Evolutionary conservation across 345 rosid genomes (phyloP).

Genomic region (Heritiera fomes): DNA sequence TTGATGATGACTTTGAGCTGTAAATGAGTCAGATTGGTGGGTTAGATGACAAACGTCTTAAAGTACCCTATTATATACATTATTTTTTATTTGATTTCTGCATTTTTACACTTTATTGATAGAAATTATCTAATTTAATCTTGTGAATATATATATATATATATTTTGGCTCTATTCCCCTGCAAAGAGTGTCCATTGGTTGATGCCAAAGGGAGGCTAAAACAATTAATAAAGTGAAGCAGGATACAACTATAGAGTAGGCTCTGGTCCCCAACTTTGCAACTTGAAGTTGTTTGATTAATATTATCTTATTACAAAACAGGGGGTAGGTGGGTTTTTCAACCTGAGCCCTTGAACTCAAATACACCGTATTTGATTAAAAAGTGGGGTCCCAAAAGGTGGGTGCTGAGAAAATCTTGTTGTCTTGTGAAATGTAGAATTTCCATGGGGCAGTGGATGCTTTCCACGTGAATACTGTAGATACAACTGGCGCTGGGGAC

Average conservation of each 20-base stretch:
- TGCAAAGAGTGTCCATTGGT: too few species aligned
- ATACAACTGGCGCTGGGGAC: conserved; percentile 99
- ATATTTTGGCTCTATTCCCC: too few species aligned
- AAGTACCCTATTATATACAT: too few species aligned
- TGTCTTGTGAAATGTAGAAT: conserved; percentile 32
- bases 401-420: neutral
- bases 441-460: conserved; percentile 80
- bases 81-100: too few species aligned
- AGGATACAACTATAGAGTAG: too few species aligned
- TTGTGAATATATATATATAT: too few species aligned
- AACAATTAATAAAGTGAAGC: too few species aligned
- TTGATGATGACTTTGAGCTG: conserved; percentile 4
- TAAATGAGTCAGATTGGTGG: neutral
- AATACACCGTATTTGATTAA: too few species aligned
- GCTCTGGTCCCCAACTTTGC: neutral
- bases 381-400: neutral
- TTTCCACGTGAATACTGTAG: conserved; percentile 74
- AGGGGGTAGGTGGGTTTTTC: neutral
- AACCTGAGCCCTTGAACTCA: neutral
- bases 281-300: neutral
- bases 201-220: too few species aligned
- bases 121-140: neutral
- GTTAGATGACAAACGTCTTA: neutral
- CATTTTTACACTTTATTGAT: too few species aligned
- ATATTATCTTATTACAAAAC: too few species aligned